These are phyloP conservation scores for Thelonectria discophora DNA, from an alignment of 2,329 filamentous ascomycete species.

Conservation along the genomic window DNA sequence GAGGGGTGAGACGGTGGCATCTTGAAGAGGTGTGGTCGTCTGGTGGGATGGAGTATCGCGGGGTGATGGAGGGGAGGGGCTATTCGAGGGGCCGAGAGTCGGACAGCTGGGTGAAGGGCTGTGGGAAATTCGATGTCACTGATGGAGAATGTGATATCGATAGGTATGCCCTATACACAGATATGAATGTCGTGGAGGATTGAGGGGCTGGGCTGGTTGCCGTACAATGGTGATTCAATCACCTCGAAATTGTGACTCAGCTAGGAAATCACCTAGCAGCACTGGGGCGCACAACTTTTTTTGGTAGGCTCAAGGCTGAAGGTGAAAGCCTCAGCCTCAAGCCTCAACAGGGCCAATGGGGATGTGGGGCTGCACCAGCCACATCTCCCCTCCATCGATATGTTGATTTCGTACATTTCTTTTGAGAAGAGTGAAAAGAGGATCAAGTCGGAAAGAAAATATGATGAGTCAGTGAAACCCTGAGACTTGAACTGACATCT, in stretches of 20 bases:
- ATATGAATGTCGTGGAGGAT: constrained; percentile 22
- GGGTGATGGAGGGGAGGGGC: constrained; percentile 27
- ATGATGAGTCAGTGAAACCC: not conserved
- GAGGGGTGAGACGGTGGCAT: constrained; percentile 48
- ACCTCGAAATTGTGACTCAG: constrained; percentile 37
- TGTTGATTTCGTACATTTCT: constrained; percentile 47
- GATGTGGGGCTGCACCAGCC: constrained; percentile 23
- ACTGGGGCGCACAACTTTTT: constrained; percentile 31
- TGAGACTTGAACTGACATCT: not conserved
- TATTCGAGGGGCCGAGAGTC: constrained; percentile 8
- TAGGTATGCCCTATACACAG: not conserved
- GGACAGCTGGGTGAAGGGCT: not conserved
- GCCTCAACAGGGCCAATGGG: constrained; percentile 23
- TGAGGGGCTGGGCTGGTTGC: constrained; percentile 19
- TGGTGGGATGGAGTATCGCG: constrained; percentile 30
- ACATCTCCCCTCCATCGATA: constrained; percentile 30
- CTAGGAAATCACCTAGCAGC: not conserved
- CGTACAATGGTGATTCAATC: constrained; percentile 24
- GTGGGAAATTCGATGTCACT: not conserved
- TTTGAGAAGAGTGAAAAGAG: too few relatives aligned
- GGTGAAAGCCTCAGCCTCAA: constrained; percentile 10
- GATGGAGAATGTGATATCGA: not conserved
- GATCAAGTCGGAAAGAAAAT: too few relatives aligned
- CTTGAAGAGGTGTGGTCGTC: constrained; percentile 23
- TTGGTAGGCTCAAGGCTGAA: constrained; percentile 36